Evolutionary conservation across 192 early-diverging fungal genomes (phyloP), one percentile per base, ranked within the genome.

Genomic region (Spinellus fusiger): DNA sequence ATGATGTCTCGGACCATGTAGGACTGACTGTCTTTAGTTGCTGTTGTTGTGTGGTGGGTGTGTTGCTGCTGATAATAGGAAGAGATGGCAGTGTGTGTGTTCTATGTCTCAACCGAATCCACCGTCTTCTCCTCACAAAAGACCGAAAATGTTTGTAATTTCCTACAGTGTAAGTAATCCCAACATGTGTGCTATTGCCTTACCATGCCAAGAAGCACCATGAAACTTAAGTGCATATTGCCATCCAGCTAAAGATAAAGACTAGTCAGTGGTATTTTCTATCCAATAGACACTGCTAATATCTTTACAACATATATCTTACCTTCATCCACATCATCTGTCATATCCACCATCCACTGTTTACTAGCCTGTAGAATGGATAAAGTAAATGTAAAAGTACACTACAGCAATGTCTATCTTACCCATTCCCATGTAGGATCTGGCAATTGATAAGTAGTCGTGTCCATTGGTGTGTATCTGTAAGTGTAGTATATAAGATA

Each of bases 351-450:
- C 29, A 83, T 53, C 81, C 81, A 83, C 6, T 73, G 69, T 59
- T 78, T 78, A 65, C 73, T 68, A 4, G 64, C 48, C 75, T 77
- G 29, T 46, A 1, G 25, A 27, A 28, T 10, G 10, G 2, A 40
- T 15, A 29, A 16, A 33, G 12, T 28, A 0, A 55, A 15, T 51
- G 18, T 20, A 55, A 18, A 27, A n/a, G 2, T 49, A 31, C 12
- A 54, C 16, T 49, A 35, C 61, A 31, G 7, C 26, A 20, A 52
- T 29, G 20, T 48, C 35, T 18, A n/a, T 59, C 38, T 50, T 66
- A 80, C 77, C 78, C 81, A 83, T 54, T 83, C 75, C 81, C 81
- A 83, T 8, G 68, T 69, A 15, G 78, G 78, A 63, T 83, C 73
- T 1, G 81, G 81, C 0, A 83, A 50, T 49, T 64, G 70, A 48